These are phyloP conservation scores for Ramalina intermedia DNA, from an alignment of 495 filamentous ascomycete species.

Conservation along the genomic window DNA sequence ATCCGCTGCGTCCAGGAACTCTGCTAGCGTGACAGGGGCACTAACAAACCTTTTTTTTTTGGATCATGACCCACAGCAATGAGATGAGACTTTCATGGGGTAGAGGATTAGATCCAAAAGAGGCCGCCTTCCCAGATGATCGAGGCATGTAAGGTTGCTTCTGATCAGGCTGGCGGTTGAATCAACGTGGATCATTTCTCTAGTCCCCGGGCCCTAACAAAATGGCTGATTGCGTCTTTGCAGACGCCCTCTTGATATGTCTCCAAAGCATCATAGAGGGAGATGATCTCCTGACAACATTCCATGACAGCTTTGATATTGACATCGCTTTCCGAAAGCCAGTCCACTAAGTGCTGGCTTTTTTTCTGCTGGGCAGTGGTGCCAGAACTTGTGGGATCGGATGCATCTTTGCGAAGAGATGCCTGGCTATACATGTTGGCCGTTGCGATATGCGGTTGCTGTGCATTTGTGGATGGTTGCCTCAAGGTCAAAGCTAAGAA, in stretches of 20 bases:
- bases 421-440: constrained; percentile 21
- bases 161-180: too few relatives aligned
- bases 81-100: too few relatives aligned
- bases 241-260: constrained; percentile 72
- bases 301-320: constrained; percentile 88
- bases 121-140: too few relatives aligned
- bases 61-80: too few relatives aligned
- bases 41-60: too few relatives aligned
- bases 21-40: too few relatives aligned
- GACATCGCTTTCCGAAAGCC: constrained; percentile 84
- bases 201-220: constrained; percentile 70
- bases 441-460: constrained; percentile 23
- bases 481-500: constrained; percentile 71
- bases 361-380: constrained; percentile 31
- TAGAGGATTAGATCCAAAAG: too few relatives aligned
- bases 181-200: constrained; percentile 42
- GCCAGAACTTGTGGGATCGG: constrained; percentile 1
- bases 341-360: constrained; percentile 61
- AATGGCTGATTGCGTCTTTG: constrained; percentile 63
- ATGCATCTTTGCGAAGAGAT: constrained; percentile 13
- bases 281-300: constrained; percentile 88
- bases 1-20: background rate
- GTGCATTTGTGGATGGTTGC: constrained; percentile 30
- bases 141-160: too few relatives aligned
- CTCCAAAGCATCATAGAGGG: constrained; percentile 87